These are phyloP conservation scores for Pseudopithomyces chartarum DNA, from an alignment of 2,329 filamentous ascomycete species.

Conservation along the genomic window DNA sequence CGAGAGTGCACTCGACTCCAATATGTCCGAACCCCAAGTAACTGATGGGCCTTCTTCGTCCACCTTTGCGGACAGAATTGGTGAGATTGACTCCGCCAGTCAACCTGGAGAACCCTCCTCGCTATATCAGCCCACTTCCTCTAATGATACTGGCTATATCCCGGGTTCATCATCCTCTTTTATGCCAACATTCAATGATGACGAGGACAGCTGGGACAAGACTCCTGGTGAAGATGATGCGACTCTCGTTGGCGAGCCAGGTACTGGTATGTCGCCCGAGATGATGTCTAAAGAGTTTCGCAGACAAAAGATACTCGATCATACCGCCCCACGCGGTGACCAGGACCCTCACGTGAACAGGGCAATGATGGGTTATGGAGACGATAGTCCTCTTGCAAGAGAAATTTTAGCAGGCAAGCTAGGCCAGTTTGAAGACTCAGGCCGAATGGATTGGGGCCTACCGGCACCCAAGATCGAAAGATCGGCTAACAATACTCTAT, in stretches of 20 bases:
- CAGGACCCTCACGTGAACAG: constrained; percentile 20
- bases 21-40: too few species aligned
- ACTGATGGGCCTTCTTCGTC: too few species aligned
- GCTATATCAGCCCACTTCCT: not conserved
- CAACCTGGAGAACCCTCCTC: not conserved
- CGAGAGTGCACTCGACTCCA: too few species aligned
- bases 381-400: constrained; percentile 4
- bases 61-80: not conserved
- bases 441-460: not conserved
- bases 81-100: not conserved
- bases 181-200: constrained; percentile 33
- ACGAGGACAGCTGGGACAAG: constrained; percentile 39
- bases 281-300: constrained; percentile 27
- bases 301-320: constrained; percentile 34
- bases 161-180: constrained; percentile 17
- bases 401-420: constrained; percentile 8
- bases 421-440: not conserved
- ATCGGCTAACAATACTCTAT: not conserved
- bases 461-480: not conserved
- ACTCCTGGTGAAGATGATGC: constrained; percentile 34
- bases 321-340: constrained; percentile 22
- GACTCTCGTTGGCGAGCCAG: constrained; percentile 37
- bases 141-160: constrained; percentile 8
- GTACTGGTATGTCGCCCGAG: constrained; percentile 15
- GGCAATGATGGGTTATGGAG: constrained; percentile 11